phyloP scores from a whole-genome alignment of 306 rosid genomes.

The Rosa multiflora region DNA sequence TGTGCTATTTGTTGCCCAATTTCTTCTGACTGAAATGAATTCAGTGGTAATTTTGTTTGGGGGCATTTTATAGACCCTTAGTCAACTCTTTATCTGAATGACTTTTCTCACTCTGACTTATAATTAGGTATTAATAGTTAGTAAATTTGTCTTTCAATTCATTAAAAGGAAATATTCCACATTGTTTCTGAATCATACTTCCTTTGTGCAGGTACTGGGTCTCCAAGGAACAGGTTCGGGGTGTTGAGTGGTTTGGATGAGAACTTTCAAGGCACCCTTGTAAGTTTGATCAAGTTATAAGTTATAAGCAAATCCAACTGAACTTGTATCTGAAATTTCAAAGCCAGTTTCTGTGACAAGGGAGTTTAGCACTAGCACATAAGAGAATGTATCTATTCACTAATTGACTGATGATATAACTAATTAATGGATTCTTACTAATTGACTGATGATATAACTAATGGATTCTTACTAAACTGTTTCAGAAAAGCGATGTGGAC shows the following conservation, averaged over 20 bases:
- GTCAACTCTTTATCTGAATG: constrained; percentile 20
- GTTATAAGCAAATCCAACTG: constrained; percentile 9
- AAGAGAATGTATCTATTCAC: background rate
- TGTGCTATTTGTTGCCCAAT: constrained; percentile 3
- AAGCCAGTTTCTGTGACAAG: background rate
- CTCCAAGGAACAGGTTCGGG: constrained; percentile 63
- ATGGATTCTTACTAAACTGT: constrained; percentile 22
- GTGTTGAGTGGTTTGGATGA: constrained; percentile 54
- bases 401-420: constrained; percentile 20
- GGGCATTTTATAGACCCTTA: constrained; percentile 8
- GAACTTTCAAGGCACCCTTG: constrained; percentile 40
- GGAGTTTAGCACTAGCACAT: background rate
- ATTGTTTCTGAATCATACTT: constrained; percentile 23
- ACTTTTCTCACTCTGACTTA: constrained; percentile 9
- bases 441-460: constrained; percentile 22
- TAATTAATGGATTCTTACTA: constrained; percentile 15
- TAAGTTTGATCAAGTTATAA: constrained; percentile 41
- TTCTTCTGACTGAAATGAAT: constrained; percentile 11
- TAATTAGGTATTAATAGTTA: constrained; percentile 8
- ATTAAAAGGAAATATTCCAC: background rate
- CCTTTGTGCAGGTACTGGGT: constrained; percentile 48
- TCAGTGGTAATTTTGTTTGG: constrained; percentile 1
- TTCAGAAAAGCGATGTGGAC: constrained; percentile 61
- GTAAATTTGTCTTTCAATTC: constrained; percentile 19
- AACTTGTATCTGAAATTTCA: constrained; percentile 13